These are phyloP conservation scores for Tilletia walkeri DNA, from an alignment of 1,284 basidiomycete genomes.

Conservation along the genomic window DNA sequence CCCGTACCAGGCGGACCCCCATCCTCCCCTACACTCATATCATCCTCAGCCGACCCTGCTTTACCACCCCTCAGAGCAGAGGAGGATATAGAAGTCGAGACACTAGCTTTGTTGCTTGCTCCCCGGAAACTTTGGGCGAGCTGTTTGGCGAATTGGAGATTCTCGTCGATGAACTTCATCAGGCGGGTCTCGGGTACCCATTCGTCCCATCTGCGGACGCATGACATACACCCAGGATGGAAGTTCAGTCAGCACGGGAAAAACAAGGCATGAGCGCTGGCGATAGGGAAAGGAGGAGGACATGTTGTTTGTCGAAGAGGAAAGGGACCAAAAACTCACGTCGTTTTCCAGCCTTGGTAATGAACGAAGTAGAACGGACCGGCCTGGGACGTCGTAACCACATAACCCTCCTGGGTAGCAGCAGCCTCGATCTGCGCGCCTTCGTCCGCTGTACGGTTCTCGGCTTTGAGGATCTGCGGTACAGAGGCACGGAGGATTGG, in stretches of 20 bases:
- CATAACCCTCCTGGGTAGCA: slow-evolving; percentile 63
- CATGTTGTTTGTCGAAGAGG: not conserved
- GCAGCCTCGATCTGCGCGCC: slow-evolving; percentile 13
- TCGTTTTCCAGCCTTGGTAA: slow-evolving; percentile 99
- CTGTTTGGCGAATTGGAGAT: slow-evolving; percentile 71
- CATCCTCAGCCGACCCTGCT: not conserved
- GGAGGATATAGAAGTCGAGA: too few species aligned
- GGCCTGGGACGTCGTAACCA: slow-evolving; percentile 64
- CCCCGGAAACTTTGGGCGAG: slow-evolving; percentile 32
- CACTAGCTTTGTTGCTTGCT: slow-evolving; percentile 28
- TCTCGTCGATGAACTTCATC: slow-evolving; percentile 81
- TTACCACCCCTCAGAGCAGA: too few species aligned
- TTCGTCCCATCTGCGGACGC: slow-evolving; percentile 83
- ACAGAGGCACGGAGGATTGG: not conserved
- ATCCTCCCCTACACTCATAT: slow-evolving; percentile 47
- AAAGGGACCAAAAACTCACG: slow-evolving; percentile 63
- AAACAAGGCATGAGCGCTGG: not conserved
- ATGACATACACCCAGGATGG: not conserved
- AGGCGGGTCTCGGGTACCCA: slow-evolving; percentile 84
- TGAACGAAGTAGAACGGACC: slow-evolving; percentile 92
- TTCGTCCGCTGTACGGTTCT: slow-evolving; percentile 60
- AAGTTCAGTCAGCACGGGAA: not conserved
- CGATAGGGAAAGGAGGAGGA: not conserved
- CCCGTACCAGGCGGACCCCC: slow-evolving; percentile 42
- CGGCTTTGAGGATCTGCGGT: slow-evolving; percentile 70